Evolutionary conservation across 805 yeast species (phyloP), one percentile per base, ranked within the genome.

Genomic region (Blastobotrys americana): DNA sequence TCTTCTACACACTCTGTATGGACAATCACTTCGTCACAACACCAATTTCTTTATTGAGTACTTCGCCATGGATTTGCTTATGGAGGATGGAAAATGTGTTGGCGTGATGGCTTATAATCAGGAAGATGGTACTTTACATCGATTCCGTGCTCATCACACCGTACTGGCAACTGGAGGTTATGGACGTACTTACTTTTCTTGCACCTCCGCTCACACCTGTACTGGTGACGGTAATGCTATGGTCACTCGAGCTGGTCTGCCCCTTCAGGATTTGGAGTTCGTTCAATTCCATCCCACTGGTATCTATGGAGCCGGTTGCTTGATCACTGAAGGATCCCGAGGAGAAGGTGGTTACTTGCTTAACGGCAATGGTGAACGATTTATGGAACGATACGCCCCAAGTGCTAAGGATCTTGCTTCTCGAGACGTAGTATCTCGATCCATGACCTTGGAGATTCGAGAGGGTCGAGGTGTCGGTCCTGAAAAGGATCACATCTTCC

Each of bases 381-480:
- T 90, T 70, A 90, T 90, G 98, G 98, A 90, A 76, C 83, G 98
- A 70, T 90, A 90, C 65, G 98, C 98, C 46, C 98, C 98, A 55
- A 84, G 89, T 44, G 97, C 97, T 55, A 93, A 90, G 75, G 98
- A 90, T 72, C 76, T 90, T 68, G 98, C 98, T 47, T 88, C 95
- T 51, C 84, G 98, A 76, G 98, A 90, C 67, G 97, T 90, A 52
- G 98, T 90, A 45, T 88, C 97, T 33, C 81, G 98, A 71, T 95
- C 98, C 56, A 93, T 90, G 70, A 90, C 98, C 49, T 80, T 93
- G 88, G 98, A 90, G 73, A 90, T 90, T 65, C 86, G 95, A 65
- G 97, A 86, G 58, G 97, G 97, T 60, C 85, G 98, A 72, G 98
- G 98, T 80, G 97, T 90, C 49, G 98, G 98, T 60, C 88, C 94